Percentiles rank a stretch among this genome's conserved stretches.
phyloP scores from a whole-genome alignment of 73 alveolate genomes.

The Paraurostyla sp. region DNA sequence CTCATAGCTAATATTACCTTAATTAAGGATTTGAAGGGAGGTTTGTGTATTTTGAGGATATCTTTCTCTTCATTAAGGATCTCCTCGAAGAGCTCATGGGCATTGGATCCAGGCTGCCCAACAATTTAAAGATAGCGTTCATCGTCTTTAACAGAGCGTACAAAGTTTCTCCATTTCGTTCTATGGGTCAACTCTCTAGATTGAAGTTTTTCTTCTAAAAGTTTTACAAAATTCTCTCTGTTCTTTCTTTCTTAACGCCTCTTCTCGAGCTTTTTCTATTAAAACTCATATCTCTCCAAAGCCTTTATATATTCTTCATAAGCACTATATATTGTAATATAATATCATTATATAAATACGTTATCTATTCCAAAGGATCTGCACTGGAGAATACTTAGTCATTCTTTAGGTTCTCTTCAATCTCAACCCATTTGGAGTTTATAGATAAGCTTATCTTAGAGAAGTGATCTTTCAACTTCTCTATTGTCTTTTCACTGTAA shows the following conservation, averaged over 20 bases:
- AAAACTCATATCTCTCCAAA: conserved; percentile 75
- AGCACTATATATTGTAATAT: conserved; percentile 23
- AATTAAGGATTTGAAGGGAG: conserved; percentile 73
- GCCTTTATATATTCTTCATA: conserved; percentile 83
- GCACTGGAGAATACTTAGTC: conserved; percentile 75
- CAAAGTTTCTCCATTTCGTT: conserved; percentile 84
- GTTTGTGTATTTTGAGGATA: conserved; percentile 77
- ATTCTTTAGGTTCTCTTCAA: conserved; percentile 69
- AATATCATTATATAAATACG: conserved; percentile 3
- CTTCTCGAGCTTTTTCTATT: conserved; percentile 77
- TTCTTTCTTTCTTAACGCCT: conserved; percentile 80
- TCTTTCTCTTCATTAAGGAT: conserved; percentile 76
- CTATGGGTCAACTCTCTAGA: conserved; percentile 75
- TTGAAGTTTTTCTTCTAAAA: conserved; percentile 76
- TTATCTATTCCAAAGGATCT: conserved; percentile 85
- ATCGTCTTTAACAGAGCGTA: conserved; percentile 70
- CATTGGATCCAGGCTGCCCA: conserved; percentile 90
- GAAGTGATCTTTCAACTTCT: conserved; percentile 74
- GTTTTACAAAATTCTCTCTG: conserved; percentile 87
- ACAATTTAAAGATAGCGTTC: conserved; percentile 79
- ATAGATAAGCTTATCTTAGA: conserved; percentile 70
- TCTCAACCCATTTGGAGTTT: conserved; percentile 75
- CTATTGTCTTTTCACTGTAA: conserved; percentile 57
- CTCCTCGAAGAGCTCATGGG: conserved; percentile 85
- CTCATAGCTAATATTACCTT: conserved; percentile 47